Evolutionary conservation across 495 filamentous ascomycete genomes (phyloP), one percentile per base, ranked within the genome.

Genomic region (Jackrogersella multiformis): DNA sequence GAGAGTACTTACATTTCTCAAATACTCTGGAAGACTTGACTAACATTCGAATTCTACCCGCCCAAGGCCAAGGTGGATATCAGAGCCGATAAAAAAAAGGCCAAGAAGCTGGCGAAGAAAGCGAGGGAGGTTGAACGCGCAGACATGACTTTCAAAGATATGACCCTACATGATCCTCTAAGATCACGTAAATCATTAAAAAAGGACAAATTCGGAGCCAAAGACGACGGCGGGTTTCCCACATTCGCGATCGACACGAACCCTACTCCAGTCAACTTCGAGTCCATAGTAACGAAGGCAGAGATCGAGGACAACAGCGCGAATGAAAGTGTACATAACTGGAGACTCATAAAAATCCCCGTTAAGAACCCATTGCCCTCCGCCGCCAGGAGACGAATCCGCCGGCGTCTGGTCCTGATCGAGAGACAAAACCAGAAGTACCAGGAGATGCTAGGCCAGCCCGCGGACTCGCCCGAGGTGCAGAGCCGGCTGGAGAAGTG

Each of bases 331-430:
- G 12, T n/a, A 8, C 9, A 15, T 49, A 44, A 3, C 39, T 10
- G 10, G 44, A 23, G 41, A 12, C n/a, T 20, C n/a, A n/a, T n/a
- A n/a, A n/a, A n/a, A n/a, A n/a, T n/a, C n/a, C n/a, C n/a, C n/a
- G n/a, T n/a, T n/a, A n/a, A 52, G 16, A 13, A 52, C 16, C 16
- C 49, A 12, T 24, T 51, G 5, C 58, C 54, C 6, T 59, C 32
- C 6, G 70, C 54, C 0, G 60, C 66, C 16, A 74, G 71, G 59
- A 63, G 74, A 8, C 6, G 16, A 18, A 70, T 49, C 4, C 73
- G 74, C 7, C 68, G 76, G 15, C 71, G 70, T 4, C 35, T 69
- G 45, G 35, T 23, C n/a, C 38, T 74, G 24, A 74, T 78, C 28
- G 73, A 69, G 20, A 23, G 18, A 20, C 64, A 72, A 28, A 64